Percentiles rank a stretch among this genome's conserved stretches.
Evolutionary conservation across 2,329 filamentous ascomycete species (phyloP).

Genomic region (Dothideomycetidae sp.): DNA sequence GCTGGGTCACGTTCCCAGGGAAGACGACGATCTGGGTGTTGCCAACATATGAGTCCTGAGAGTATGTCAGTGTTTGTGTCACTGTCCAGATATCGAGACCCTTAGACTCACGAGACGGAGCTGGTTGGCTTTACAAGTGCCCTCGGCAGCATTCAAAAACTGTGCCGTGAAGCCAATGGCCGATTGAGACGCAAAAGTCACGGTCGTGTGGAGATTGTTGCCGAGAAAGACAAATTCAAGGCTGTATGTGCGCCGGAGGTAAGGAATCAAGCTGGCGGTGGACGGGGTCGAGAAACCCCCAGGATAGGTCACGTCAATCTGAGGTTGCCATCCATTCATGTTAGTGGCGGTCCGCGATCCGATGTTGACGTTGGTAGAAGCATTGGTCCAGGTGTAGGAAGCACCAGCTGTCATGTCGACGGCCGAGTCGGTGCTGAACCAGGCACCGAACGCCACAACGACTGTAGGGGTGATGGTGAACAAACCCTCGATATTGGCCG

Average conservation of each 20-base stretch:
- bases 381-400: background rate
- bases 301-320: background rate
- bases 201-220: background rate
- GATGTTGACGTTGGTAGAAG: background rate
- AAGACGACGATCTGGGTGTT: conserved; percentile 1
- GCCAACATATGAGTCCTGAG: too few relatives aligned
- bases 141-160: background rate
- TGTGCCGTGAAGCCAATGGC: background rate
- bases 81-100: too few relatives aligned
- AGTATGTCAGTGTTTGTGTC: too few relatives aligned
- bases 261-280: background rate
- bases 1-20: background rate
- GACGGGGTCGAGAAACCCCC: background rate
- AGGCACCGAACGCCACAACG: background rate
- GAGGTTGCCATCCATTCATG: background rate
- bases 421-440: background rate
- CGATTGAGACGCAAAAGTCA: background rate
- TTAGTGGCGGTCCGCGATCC: background rate
- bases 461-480: background rate
- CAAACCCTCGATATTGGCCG: background rate
- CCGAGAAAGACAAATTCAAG: background rate
- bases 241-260: background rate
- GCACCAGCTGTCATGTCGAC: background rate
- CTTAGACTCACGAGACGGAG: background rate
- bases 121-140: background rate